Evolutionary conservation across 1,284 basidiomycete genomes (phyloP), one percentile per base, ranked within the genome.

Genomic region (Pseudozyma sp.): DNA sequence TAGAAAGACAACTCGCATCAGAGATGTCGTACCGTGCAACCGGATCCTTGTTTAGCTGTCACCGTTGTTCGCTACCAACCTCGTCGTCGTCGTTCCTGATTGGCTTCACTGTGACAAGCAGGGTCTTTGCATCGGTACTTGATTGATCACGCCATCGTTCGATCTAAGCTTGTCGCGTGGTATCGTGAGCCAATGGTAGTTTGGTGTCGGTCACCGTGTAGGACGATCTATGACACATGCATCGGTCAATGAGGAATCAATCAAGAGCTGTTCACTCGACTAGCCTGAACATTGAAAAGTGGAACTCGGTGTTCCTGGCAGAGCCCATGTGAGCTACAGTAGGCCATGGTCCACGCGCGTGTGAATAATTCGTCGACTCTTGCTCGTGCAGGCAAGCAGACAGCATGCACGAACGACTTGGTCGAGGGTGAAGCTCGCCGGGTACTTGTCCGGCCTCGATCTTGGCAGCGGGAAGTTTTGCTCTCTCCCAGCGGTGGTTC

Each of bases 91-190:
- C n/a, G 25, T 13, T 1, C n/a, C 8, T 54, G 51, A 65, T 60
- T 67, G 64, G 58, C 42, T 45, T 18, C 25, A 18, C 7, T 34
- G 39, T 5, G n/a, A 18, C 5, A 16, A 12, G 9, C 50, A 57
- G 59, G 59, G 58, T 49, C 49, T 31, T 31, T 31, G 25, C 25
- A 49, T 12, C 18, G 55, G 44, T 35, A 34, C 44, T 21, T 47
- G 35, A 49, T 35, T 52, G 49, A 68, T 60, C 65, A 68, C 59
- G 65, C 59, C 65, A 68, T 68, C 35, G 59, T 61, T 61, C 36
- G 21, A 13, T 52, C 47, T 35, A 6, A 8, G 39, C n/a, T 14
- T 39, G 48, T 45, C 53, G 49, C 58, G 50, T 67, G 64, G 53
- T n/a, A 18, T 25, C 10, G 19, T 18, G 3, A 49, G 36, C 45